Evolutionary conservation across 2,329 filamentous ascomycete species (phyloP).

Genomic region (Xylaria polymorpha): DNA sequence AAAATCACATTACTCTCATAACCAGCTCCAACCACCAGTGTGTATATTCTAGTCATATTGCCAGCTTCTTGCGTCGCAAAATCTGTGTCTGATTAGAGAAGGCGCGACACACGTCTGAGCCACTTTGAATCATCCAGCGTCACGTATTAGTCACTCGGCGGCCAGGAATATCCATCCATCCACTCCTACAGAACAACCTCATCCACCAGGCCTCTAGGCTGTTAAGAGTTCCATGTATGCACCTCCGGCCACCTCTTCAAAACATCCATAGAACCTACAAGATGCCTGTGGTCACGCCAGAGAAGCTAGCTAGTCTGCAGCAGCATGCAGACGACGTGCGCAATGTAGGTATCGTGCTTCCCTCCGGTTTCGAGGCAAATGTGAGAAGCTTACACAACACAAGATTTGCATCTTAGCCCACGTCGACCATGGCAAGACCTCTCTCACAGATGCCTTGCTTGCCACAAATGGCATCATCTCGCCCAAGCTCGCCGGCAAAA

Average conservation of each 20-base stretch:
- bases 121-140: constrained; percentile 35
- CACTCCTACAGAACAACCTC: background rate
- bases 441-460: constrained; percentile 92
- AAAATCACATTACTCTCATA: background rate
- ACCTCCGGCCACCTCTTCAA: constrained; percentile 27
- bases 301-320: constrained; percentile 92
- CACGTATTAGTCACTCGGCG: constrained; percentile 32
- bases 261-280: constrained; percentile 9
- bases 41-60: constrained; percentile 21
- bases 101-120: constrained; percentile 17
- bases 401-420: constrained; percentile 96
- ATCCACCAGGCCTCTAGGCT: background rate
- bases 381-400: constrained; percentile 39
- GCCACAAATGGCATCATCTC: constrained; percentile 99
- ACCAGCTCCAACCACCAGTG: background rate
- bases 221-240: background rate
- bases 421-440: constrained; percentile 98
- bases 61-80: constrained; percentile 9
- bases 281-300: constrained; percentile 93
- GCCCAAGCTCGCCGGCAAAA: constrained; percentile 95
- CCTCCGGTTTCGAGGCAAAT: constrained; percentile 46
- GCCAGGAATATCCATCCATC: constrained; percentile 15
- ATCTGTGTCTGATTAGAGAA: background rate
- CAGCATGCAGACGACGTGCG: constrained; percentile 87
- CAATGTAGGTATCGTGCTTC: constrained; percentile 73